A percentile compares a stretch with the other conserved stretches of the same genome.
phyloP scores from a whole-genome alignment of 1,284 basidiomycete genomes.

The Erythrobasidium hasegawianum region DNA sequence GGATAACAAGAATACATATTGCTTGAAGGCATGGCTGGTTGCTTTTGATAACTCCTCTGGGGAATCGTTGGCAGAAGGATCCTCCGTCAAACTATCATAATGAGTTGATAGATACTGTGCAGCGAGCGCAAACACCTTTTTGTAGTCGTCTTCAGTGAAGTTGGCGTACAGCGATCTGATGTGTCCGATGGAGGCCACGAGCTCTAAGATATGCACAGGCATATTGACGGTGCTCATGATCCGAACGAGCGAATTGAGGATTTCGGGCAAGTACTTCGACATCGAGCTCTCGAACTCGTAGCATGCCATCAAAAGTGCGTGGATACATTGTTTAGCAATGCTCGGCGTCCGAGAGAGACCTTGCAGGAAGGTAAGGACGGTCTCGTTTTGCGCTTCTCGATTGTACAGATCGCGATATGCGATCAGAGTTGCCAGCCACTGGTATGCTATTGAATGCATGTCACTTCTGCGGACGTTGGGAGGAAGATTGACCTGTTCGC shows the following conservation, averaged over 20 bases:
- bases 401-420: constrained; percentile 81
- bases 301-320: constrained; percentile 80
- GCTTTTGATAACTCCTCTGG: constrained; percentile 55
- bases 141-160: constrained; percentile 88
- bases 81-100: constrained; percentile 53
- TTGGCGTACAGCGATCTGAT: constrained; percentile 76
- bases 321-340: constrained; percentile 88
- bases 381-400: constrained; percentile 58
- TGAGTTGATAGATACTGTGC: constrained; percentile 92
- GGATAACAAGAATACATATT: constrained; percentile 90
- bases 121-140: constrained; percentile 90
- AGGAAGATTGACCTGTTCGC: constrained; percentile 56
- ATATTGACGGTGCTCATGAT: constrained; percentile 93
- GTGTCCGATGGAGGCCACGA: constrained; percentile 83
- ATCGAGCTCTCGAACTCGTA: constrained; percentile 84
- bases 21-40: constrained; percentile 78
- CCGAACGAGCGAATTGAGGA: constrained; percentile 83
- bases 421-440: constrained; percentile 81
- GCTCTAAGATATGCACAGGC: constrained; percentile 92
- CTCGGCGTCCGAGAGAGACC: constrained; percentile 71
- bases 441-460: constrained; percentile 81
- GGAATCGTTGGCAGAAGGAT: constrained; percentile 40
- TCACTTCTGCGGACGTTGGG: constrained; percentile 64
- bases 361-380: constrained; percentile 77
- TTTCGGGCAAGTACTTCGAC: constrained; percentile 71